Percentiles rank a stretch among this genome's conserved stretches.
Evolutionary conservation across 768 basidiomycete genomes (phyloP).

Genomic region (Lyophyllum atratum): DNA sequence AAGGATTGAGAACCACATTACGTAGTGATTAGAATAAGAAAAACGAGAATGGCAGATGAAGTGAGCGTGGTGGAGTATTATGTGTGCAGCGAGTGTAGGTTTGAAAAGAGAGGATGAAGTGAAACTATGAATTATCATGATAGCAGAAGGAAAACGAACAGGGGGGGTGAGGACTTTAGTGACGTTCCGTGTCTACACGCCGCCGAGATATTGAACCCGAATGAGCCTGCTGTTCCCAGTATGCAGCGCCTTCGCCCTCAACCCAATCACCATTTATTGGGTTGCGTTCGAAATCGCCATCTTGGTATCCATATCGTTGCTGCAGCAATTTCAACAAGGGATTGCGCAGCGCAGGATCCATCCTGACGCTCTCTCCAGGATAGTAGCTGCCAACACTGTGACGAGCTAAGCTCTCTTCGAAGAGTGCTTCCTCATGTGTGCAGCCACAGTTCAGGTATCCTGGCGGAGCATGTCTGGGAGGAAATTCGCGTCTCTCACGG

Average conservation of each 20-base stretch:
- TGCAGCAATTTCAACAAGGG: slow-evolving; percentile 74
- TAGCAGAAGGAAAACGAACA: not conserved
- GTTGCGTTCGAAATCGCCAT: slow-evolving; percentile 85
- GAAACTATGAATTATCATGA: slow-evolving; percentile 1
- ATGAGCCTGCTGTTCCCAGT: slow-evolving; percentile 64
- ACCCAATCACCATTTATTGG: slow-evolving; percentile 65
- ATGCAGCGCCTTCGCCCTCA: slow-evolving; percentile 59
- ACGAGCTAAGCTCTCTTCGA: slow-evolving; percentile 80
- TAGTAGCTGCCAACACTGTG: slow-evolving; percentile 81
- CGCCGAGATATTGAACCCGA: slow-evolving; percentile 34
- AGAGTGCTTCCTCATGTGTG: slow-evolving; percentile 81
- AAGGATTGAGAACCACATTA: not conserved
- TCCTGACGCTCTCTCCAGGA: slow-evolving; percentile 83
- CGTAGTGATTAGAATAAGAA: not conserved
- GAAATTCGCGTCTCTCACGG: slow-evolving; percentile 74
- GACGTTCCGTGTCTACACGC: slow-evolving; percentile 30
- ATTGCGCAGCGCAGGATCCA: slow-evolving; percentile 86
- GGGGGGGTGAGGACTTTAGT: slow-evolving; percentile 15
- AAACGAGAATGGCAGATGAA: not conserved
- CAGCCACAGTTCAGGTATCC: slow-evolving; percentile 87
- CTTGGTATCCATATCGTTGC: slow-evolving; percentile 73
- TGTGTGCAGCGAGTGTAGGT: slow-evolving; percentile 21
- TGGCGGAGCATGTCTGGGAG: slow-evolving; percentile 78
- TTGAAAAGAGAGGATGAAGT: slow-evolving; percentile 5
- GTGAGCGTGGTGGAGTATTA: slow-evolving; percentile 12